A percentile compares a stretch with the other conserved stretches of the same genome.
Conservation (phyloP, 1,284 basidiomycete genomes). For the Tylopilus sp. region DNA sequence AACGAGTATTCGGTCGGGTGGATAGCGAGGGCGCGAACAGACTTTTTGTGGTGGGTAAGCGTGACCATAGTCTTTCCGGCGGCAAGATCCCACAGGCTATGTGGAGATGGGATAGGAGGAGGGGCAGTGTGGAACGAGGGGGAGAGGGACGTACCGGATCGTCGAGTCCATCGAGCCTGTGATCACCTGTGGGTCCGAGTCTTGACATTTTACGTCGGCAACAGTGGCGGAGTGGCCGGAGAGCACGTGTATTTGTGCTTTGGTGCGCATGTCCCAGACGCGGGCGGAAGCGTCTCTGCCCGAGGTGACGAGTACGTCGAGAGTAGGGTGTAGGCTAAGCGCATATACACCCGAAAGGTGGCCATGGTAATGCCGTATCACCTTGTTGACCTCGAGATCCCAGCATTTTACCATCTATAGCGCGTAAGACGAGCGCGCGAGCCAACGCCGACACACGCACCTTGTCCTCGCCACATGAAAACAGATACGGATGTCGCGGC, state of each 20-base stretch:
- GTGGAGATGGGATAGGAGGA: neutral
- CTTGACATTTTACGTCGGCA: constrained; percentile 92
- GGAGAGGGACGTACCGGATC: constrained; percentile 55
- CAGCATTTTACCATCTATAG: constrained; percentile 97
- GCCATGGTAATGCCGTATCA: constrained; percentile 97
- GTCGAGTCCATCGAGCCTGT: constrained; percentile 99
- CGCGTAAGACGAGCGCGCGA: neutral
- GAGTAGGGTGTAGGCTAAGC: constrained; percentile 87
- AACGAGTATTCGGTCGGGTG: constrained; percentile 97
- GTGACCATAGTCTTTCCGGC: constrained; percentile 96
- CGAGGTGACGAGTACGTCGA: constrained; percentile 92
- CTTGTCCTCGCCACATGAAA: constrained; percentile 98
- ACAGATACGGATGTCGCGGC: constrained; percentile 91
- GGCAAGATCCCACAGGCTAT: constrained; percentile 94
- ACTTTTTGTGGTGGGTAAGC: constrained; percentile 98
- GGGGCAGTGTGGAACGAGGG: neutral
- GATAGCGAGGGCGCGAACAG: constrained; percentile 88
- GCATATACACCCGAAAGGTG: constrained; percentile 96
- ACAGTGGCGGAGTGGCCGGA: constrained; percentile 93
- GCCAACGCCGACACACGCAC: constrained; percentile 37
- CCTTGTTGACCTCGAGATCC: constrained; percentile 98
- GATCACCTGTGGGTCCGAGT: constrained; percentile 95
- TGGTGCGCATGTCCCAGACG: constrained; percentile 99
- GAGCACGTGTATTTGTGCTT: constrained; percentile 92
- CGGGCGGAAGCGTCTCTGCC: constrained; percentile 95